These are phyloP conservation scores for Ambrosiella beaveri DNA, from an alignment of 2,329 filamentous ascomycete species.

Conservation along the genomic window DNA sequence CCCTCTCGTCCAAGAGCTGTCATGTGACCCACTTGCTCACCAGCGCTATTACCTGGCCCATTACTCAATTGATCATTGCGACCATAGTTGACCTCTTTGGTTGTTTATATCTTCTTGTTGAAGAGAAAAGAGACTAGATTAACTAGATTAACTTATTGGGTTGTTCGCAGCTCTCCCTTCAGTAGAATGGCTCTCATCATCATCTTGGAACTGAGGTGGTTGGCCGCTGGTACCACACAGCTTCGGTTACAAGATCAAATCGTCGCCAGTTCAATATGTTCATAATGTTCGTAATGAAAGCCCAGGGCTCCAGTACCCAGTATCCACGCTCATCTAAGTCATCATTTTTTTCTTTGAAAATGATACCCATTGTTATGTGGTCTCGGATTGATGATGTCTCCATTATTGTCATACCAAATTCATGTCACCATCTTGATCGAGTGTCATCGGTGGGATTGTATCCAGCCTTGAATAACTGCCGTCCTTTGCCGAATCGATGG, in stretches of 20 bases:
- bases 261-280: not conserved
- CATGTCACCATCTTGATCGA: not conserved
- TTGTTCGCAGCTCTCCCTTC: no score
- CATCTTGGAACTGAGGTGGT: no score
- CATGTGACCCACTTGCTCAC: not conserved
- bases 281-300: not conserved
- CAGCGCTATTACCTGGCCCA: not conserved
- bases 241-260: not conserved
- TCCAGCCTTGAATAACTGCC: not conserved
- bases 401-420: not conserved
- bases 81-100: not conserved
- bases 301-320: no score
- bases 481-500: not conserved
- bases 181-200: no score
- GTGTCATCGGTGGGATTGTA: not conserved
- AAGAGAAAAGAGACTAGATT: not conserved
- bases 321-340: no score
- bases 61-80: not conserved
- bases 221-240: no score
- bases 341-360: no score
- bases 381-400: not conserved
- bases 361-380: no score
- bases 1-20: not conserved
- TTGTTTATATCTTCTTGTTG: not conserved
- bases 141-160: no score